Conservation (phyloP, 306 rosid genomes). For the Cicer bijugum region DNA sequence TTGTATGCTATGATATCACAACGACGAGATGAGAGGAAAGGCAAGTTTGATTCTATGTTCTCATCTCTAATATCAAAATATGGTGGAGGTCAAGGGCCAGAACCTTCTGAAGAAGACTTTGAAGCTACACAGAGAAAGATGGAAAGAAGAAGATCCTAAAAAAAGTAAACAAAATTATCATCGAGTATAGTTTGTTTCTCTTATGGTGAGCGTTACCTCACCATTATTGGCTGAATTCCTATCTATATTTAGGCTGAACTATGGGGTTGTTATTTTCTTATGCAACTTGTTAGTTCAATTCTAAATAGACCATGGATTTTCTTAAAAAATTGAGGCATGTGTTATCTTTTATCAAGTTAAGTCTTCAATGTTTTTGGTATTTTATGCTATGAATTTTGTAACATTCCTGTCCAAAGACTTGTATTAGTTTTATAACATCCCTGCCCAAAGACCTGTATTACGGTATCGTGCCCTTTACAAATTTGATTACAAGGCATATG, state of each 20-base stretch:
- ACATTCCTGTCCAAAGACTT: no score
- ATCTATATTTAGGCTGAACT: background rate
- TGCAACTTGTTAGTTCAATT: slow-evolving; percentile 32
- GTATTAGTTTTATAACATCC: no score
- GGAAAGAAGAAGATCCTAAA: slow-evolving; percentile 63
- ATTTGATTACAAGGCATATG: background rate
- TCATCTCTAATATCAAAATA: slow-evolving; percentile 78
- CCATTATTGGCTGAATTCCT: background rate
- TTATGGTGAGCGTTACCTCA: background rate
- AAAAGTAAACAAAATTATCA: slow-evolving; percentile 25
- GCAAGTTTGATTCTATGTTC: slow-evolving; percentile 73
- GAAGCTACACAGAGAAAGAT: slow-evolving; percentile 75
- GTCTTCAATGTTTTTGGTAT: background rate
- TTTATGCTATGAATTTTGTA: background rate
- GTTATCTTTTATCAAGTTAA: background rate
- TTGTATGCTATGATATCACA: slow-evolving; percentile 68
- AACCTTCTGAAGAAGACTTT: slow-evolving; percentile 89
- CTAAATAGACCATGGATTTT: background rate
- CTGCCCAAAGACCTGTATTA: background rate
- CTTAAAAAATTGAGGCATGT: background rate
- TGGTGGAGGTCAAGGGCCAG: slow-evolving; percentile 59
- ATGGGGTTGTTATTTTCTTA: slow-evolving; percentile 16
- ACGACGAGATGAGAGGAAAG: slow-evolving; percentile 68
- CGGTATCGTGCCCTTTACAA: background rate
- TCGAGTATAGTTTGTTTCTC: background rate